Percentiles rank a stretch among this genome's conserved stretches.
Conservation (phyloP, 345 rosid genomes). For the Salix caprea region DNA sequence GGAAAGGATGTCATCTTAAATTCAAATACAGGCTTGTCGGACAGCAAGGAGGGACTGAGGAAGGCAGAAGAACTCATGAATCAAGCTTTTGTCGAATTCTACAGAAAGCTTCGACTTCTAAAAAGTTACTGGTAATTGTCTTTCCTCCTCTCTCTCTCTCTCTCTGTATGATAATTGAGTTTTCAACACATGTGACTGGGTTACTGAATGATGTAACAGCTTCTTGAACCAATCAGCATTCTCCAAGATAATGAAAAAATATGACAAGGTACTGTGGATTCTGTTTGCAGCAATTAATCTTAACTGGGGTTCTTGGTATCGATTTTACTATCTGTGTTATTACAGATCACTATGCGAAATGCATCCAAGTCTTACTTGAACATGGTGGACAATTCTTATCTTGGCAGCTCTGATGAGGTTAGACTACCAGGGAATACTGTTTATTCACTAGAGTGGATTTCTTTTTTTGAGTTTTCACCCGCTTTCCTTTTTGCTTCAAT, state of each 20-base stretch:
- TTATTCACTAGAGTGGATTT: not conserved
- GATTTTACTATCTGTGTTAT: not conserved
- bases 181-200: not conserved
- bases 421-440: not conserved
- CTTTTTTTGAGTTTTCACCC: not conserved
- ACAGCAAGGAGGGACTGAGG: constrained; percentile 38
- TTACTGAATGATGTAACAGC: constrained; percentile 26
- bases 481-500: not conserved
- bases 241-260: constrained; percentile 83
- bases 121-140: constrained; percentile 50
- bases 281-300: not conserved
- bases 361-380: constrained; percentile 58
- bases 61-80: constrained; percentile 45
- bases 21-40: constrained; percentile 27
- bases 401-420: constrained; percentile 78
- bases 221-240: constrained; percentile 70
- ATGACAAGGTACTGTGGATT: constrained; percentile 57
- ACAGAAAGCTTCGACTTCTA: constrained; percentile 55
- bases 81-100: constrained; percentile 47
- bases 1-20: constrained; percentile 25
- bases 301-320: not conserved
- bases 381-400: constrained; percentile 61
- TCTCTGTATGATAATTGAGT: not conserved
- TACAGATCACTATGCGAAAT: constrained; percentile 53
- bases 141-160: no score